Evolutionary conservation across 352 stramenopile species (phyloP).

Genomic region (Globisporangium splendens): DNA sequence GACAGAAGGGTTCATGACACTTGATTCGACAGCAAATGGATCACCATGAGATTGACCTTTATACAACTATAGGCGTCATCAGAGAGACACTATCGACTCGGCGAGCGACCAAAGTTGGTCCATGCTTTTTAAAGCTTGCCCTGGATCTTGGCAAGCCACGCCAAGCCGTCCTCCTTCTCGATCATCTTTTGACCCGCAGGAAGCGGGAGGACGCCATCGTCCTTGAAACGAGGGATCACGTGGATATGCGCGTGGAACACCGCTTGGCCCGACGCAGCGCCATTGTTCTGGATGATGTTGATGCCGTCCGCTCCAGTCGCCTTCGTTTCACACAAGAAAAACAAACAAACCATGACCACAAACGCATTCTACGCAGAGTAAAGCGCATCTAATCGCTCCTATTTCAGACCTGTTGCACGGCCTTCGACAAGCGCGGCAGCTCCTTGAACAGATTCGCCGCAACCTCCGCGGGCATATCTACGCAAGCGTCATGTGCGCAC

Average conservation of each 20-base stretch:
- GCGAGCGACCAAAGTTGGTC: not conserved
- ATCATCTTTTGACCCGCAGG: constrained; percentile 58
- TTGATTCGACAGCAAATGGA: no score
- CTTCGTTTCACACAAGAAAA: constrained; percentile 5
- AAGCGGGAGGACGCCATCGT: constrained; percentile 56
- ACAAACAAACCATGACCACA: not conserved
- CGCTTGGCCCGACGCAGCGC: constrained; percentile 48
- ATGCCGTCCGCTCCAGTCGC: constrained; percentile 63
- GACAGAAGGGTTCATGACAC: no score
- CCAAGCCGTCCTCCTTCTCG: constrained; percentile 46
- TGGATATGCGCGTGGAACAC: constrained; percentile 83
- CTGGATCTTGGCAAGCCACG: constrained; percentile 77
- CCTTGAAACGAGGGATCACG: constrained; percentile 71
- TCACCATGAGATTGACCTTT: no score
- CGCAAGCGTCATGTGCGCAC: not conserved
- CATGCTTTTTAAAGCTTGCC: constrained; percentile 39
- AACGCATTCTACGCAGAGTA: not conserved
- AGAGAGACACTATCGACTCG: not conserved
- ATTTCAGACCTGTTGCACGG: constrained; percentile 46
- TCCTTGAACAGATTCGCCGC: constrained; percentile 69
- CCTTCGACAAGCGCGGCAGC: constrained; percentile 68
- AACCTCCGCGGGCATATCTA: constrained; percentile 71
- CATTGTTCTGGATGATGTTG: constrained; percentile 87
- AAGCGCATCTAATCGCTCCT: no score
- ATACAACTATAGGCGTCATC: no score